Base-by-base conservation (phyloP, 1,284 basidiomycete genomes). In the Rhodotorula sp. region DNA sequence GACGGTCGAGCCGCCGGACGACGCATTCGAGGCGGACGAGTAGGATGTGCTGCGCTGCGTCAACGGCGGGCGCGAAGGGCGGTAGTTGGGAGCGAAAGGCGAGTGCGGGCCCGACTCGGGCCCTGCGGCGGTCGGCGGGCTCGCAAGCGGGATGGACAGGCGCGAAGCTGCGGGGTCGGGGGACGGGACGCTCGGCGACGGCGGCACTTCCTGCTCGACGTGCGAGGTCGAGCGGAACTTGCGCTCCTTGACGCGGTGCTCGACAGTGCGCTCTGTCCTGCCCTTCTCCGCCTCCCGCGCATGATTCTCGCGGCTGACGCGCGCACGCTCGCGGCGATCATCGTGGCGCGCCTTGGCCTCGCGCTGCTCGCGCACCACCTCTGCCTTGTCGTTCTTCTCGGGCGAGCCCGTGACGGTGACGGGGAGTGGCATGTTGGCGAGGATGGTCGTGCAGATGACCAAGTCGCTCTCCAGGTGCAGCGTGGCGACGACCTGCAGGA, bases 401-500 rank as follows among this genome's bases (percentile, higher is more conserved):
- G 21, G 45, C 19, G 45, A 46, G 44, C 48, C 62, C 8, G 65
- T 55, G 3, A 61, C 12, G 3, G 59, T 48, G 10, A 57, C 61
- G n/a, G 54, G 60, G 13, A 67, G 66, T 8, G 66, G 66, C 23
- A 62, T 50, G n/a, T 67, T 67, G 48, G 46, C 60, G 17, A 50
- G 17, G 48, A 67, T 61, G 4, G 48, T 62, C 27, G 66, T 67
- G 34, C 46, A 52, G 25, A 67, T 16, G 48, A 67, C 55, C n/a
- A 67, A 54, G n/a, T 56, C 66, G 48, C 12, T 34, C 14, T 62
- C 60, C 5, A 23, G n/a, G 19, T 62, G 41, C 13, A 62, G 55
- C 9, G 60, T 67, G 23, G 66, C 66, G 42, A 67, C 66, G 44
- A 67, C n/a, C 48, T 67, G 66, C 12, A 67, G 27, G 49, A 67